Evolutionary conservation across 306 rosid genomes (phyloP).

Genomic region (Morella rubra): DNA sequence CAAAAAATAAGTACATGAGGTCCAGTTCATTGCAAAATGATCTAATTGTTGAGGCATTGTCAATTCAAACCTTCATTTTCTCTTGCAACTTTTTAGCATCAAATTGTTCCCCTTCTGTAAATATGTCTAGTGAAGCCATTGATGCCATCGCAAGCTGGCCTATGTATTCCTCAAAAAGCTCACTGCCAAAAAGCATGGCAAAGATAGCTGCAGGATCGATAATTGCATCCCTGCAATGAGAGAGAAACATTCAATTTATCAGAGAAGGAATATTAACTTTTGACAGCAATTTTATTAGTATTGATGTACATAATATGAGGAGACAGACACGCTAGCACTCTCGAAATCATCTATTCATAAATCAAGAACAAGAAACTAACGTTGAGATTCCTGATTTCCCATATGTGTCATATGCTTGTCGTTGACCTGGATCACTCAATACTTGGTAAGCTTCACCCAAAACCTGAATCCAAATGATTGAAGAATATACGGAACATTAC

Average conservation of each 20-base stretch:
- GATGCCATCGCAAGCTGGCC: conserved; percentile 99
- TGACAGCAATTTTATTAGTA: conserved; percentile 1
- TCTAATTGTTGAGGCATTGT: neutral
- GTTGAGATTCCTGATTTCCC: conserved; percentile 97
- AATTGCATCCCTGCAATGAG: conserved; percentile 72
- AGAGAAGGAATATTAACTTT: conserved; percentile 15
- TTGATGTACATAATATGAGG: neutral
- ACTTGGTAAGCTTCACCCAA: conserved; percentile 99
- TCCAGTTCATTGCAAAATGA: neutral
- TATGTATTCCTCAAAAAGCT: conserved; percentile 95
- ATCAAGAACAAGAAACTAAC: conserved; percentile 47
- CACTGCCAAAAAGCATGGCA: conserved; percentile 99
- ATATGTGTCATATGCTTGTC: conserved; percentile 83
- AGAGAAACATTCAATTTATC: conserved; percentile 19
- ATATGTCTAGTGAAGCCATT: conserved; percentile 90
- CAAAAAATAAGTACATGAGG: neutral
- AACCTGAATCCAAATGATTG: conserved; percentile 52
- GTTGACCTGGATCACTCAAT: conserved; percentile 78
- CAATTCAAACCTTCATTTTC: conserved; percentile 73
- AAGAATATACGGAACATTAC: conserved; percentile 16
- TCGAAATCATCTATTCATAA: conserved; percentile 8
- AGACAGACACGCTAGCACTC: conserved; percentile 19
- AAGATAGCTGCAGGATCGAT: conserved; percentile 98
- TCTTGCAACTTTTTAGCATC: conserved; percentile 90
- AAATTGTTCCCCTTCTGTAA: conserved; percentile 81